Conservation (phyloP, 306 rosid species). For the Senna siamea region DNA sequence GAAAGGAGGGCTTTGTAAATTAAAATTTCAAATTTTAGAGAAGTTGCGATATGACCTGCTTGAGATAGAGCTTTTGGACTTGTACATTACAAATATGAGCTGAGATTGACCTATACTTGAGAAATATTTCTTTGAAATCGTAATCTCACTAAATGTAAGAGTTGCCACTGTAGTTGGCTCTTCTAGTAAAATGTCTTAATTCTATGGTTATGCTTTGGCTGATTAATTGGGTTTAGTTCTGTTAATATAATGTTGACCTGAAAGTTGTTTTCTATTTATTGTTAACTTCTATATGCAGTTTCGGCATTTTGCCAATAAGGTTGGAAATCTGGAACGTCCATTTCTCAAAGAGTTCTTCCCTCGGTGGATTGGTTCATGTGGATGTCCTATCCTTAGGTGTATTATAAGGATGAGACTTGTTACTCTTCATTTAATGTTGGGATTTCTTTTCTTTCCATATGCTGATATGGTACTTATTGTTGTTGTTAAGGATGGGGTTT, state of each 20-base stretch:
- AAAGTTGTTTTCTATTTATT: conserved; percentile 9
- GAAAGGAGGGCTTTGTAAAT: background rate
- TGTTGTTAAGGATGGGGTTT: conserved; percentile 80
- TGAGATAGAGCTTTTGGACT: background rate
- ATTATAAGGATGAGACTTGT: conserved; percentile 22
- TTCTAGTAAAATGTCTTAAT: background rate
- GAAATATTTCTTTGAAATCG: background rate
- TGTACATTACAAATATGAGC: background rate
- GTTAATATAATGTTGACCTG: conserved; percentile 16
- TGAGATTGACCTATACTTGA: background rate
- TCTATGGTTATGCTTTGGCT: background rate
- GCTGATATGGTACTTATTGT: conserved; percentile 40
- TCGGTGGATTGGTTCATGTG: conserved; percentile 93
- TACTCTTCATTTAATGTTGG: conserved; percentile 30
- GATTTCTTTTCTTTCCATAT: conserved; percentile 37
- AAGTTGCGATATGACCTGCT: background rate
- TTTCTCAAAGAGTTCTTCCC: conserved; percentile 98
- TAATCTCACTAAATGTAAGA: background rate
- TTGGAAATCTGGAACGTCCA: conserved; percentile 98
- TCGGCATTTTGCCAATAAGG: conserved; percentile 94
- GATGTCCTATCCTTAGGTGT: conserved; percentile 91
- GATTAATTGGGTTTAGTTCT: background rate
- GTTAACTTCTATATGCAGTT: conserved; percentile 62
- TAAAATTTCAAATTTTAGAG: background rate
- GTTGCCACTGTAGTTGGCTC: too few relatives aligned